Percentiles rank a stretch among this genome's conserved stretches.
Evolutionary conservation across 345 rosid genomes (phyloP).

Genomic region (Garcia nutans): DNA sequence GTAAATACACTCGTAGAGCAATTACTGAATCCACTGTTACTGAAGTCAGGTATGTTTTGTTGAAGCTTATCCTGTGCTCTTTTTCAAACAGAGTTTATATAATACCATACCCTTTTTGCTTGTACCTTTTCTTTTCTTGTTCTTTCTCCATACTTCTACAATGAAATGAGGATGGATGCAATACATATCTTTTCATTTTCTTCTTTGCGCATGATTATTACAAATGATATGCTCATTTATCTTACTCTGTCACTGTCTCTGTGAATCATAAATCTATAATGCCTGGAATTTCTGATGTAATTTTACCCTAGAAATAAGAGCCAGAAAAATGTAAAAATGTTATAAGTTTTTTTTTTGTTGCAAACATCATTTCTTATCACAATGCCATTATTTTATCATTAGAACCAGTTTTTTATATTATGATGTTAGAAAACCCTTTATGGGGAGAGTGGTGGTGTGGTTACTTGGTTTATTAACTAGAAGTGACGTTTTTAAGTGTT

Average conservation of each 20-base stretch:
- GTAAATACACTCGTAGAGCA: slow-evolving; percentile 66
- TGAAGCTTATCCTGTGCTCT: not conserved
- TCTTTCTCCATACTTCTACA: not conserved
- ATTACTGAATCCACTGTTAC: slow-evolving; percentile 81
- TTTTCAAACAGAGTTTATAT: not conserved
- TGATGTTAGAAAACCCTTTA: not conserved
- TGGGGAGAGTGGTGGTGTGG: not conserved
- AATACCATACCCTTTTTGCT: not conserved
- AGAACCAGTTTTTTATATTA: not conserved
- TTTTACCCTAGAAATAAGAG: not conserved
- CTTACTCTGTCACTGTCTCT: not conserved
- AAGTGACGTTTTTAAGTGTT: not conserved
- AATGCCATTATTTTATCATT: not conserved
- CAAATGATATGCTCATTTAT: not conserved
- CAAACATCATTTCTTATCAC: not conserved
- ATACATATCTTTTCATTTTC: not conserved
- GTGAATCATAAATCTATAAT: not conserved
- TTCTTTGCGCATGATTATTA: not conserved
- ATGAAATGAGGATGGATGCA: not conserved
- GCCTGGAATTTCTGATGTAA: not conserved
- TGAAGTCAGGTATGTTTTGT: slow-evolving; percentile 71
- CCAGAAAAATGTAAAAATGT: not conserved
- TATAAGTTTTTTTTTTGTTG: not conserved
- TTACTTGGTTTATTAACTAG: not conserved
- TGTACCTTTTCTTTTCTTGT: not conserved